Conservation (phyloP, 768 basidiomycete species). For the Kockovaella imperatae region DNA sequence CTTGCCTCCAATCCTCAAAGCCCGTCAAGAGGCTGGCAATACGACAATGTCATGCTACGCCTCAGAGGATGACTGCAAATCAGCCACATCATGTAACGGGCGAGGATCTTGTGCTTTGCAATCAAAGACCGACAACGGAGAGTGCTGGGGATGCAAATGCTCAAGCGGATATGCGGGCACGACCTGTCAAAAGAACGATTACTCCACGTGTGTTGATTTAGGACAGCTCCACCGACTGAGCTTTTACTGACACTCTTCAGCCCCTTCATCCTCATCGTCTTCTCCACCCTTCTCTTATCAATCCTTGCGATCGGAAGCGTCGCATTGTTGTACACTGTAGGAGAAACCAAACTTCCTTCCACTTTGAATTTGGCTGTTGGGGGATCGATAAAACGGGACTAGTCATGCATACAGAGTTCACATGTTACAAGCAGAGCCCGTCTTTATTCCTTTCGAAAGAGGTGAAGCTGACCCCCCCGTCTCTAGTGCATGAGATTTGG, state of each 20-base stretch:
- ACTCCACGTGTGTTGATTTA: slow-evolving; percentile 31
- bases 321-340: slow-evolving; percentile 25
- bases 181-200: slow-evolving; percentile 41
- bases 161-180: slow-evolving; percentile 33
- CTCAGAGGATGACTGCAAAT: slow-evolving; percentile 32
- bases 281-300: slow-evolving; percentile 25
- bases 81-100: slow-evolving; percentile 32
- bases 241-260: slow-evolving; percentile 4
- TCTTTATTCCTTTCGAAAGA: no score
- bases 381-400: slow-evolving; percentile 32
- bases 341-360: slow-evolving; percentile 37
- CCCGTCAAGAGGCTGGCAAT: not conserved
- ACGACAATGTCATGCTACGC: slow-evolving; percentile 26
- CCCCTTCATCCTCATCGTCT: slow-evolving; percentile 37
- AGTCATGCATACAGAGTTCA: no score
- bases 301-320: slow-evolving; percentile 23
- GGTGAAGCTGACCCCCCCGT: no score
- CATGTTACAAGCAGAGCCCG: no score
- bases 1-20: slow-evolving; percentile 4
- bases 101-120: slow-evolving; percentile 30
- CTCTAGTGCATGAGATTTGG: no score
- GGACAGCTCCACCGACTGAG: not conserved
- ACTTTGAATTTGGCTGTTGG: slow-evolving; percentile 34
- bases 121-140: slow-evolving; percentile 17
- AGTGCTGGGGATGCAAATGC: slow-evolving; percentile 43